Conservation (phyloP, 176 grass and related monocot genomes). For the Bromus sterilis region DNA sequence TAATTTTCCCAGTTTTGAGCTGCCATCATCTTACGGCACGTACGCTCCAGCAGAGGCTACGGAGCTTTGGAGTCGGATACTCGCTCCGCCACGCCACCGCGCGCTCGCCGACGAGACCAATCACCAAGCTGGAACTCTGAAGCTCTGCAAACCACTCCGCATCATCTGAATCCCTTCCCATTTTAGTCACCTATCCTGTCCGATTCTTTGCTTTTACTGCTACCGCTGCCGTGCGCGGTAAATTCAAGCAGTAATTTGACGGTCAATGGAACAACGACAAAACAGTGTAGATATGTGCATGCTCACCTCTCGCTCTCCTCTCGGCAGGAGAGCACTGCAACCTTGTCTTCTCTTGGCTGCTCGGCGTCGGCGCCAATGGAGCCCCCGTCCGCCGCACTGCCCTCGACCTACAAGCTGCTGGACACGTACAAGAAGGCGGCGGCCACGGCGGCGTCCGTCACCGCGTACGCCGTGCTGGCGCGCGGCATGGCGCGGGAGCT, state of each 20-base stretch:
- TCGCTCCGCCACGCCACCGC: too few relatives aligned
- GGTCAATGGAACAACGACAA: neutral
- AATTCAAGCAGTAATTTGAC: neutral
- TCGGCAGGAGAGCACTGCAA: neutral
- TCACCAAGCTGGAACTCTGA: neutral
- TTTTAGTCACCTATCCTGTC: neutral
- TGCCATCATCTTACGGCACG: too few relatives aligned
- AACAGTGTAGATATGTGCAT: too few relatives aligned
- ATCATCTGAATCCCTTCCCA: neutral
- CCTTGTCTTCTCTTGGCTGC: neutral
- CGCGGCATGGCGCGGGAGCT: constrained; percentile 32
- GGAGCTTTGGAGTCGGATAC: too few relatives aligned
- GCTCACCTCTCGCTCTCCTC: too few relatives aligned
- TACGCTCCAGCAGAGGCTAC: too few relatives aligned
- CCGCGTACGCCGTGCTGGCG: constrained; percentile 35
- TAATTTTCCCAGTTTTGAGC: too few relatives aligned
- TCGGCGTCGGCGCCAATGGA: constrained; percentile 3
- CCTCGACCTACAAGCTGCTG: neutral
- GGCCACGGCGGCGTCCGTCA: constrained; percentile 15
- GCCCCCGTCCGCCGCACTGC: too few relatives aligned
- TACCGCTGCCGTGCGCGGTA: neutral
- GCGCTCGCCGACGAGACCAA: neutral
- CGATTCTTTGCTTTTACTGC: neutral
- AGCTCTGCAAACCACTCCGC: neutral
- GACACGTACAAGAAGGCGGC: constrained; percentile 22